Evolutionary conservation across 2,329 filamentous ascomycete species (phyloP), one percentile per base, ranked within the genome.

Genomic region (Chalara sp.): DNA sequence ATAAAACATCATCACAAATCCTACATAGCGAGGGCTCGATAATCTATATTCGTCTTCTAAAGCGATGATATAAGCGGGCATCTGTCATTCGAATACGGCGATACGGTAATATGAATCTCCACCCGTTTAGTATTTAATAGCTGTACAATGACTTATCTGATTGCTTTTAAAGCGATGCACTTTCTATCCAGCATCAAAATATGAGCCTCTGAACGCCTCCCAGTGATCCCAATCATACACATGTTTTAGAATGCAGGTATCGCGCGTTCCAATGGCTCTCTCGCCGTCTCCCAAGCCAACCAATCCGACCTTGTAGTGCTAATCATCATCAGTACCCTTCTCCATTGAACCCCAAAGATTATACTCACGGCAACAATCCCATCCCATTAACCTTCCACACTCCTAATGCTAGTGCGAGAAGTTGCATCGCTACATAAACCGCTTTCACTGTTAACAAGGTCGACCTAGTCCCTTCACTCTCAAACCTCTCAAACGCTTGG

Each of bases 341-440:
- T n/a, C 4, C 30, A 32, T 28, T 35, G 6, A 6, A 6, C 21
- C 13, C 13, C 8, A 31, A 6, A 45, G 12, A 6, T 6, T 7
- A 45, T 29, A 81, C 87, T 67, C 76, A 92, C 83, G 93, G 93
- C 68, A 99, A 75, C 60, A 99, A 71, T 0, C 93, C 93, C 93
- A 99, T 99, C 37, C 80, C 83, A 69, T 97, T 96, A 31, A 99
- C 83, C 70, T 99, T 99, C 89, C 90, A 99, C 47, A 99, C 75
- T 3, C 93, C 93, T 65, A 99, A 72, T 0, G 76, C 90, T 61
- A 99, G 69, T 47, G 92, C 86, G 51, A 93, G 70, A 56, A 95
- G 68, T 69, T 99, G 95, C 79, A 92, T 93, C 5, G 81, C 76
- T 42, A 99, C 79, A 67, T 95, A 99, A 5, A 90, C 86, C 47